Evolutionary conservation across 148 eudicot species (phyloP).

Genomic region (Vaccinium macrocarpon): DNA sequence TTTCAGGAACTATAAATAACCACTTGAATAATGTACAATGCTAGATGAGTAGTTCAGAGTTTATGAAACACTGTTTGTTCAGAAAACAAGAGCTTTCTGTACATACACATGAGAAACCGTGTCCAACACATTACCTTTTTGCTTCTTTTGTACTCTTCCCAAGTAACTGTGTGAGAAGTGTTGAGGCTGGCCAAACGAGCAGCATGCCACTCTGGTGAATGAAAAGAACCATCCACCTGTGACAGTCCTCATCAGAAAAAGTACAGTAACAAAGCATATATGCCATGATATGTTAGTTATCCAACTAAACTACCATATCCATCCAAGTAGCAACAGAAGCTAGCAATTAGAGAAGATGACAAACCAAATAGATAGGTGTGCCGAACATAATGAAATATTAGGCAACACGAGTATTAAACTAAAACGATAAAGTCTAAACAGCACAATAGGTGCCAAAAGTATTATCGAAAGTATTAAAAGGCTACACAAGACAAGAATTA

Average conservation of each 20-base stretch:
- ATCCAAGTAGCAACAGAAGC: neutral
- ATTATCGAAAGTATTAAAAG: neutral
- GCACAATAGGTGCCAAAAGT: neutral
- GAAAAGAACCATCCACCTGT: conserved; percentile 99
- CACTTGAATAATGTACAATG: neutral
- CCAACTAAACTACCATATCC: neutral
- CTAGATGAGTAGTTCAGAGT: neutral
- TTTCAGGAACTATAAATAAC: neutral
- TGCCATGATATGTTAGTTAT: neutral
- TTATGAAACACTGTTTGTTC: neutral
- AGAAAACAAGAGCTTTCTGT: neutral
- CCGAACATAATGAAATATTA: neutral
- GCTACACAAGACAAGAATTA: neutral
- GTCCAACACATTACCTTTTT: conserved; percentile 69
- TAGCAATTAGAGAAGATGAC: neutral
- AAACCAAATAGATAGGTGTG: neutral
- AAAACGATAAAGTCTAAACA: neutral
- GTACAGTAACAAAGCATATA: conserved; percentile 16
- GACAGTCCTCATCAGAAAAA: conserved; percentile 77
- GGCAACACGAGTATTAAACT: neutral
- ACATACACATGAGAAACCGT: neutral
- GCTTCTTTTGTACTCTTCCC: conserved; percentile 98
- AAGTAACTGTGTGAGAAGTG: conserved; percentile 92
- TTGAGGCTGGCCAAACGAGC: conserved; percentile 98
- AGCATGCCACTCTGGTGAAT: conserved; percentile 99